These are phyloP conservation scores for Neonothopanus nambi DNA, from an alignment of 1,284 basidiomycete species.

Conservation along the genomic window DNA sequence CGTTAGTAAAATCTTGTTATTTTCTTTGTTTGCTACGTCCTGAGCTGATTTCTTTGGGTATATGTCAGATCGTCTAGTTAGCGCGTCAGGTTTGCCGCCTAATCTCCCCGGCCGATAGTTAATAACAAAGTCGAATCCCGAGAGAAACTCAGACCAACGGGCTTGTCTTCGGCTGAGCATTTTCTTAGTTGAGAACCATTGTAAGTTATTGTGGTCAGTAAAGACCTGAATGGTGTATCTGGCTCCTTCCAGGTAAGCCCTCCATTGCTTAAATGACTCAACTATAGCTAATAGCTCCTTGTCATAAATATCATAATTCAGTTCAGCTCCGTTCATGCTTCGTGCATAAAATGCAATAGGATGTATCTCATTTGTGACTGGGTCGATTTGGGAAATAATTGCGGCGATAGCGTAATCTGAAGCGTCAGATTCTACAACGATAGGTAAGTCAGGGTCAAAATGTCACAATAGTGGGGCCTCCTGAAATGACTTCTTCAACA, in stretches of 20 bases:
- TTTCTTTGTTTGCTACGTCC: background rate
- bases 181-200: too few species aligned
- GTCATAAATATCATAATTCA: conserved; percentile 14
- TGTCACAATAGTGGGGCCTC: conserved; percentile 22
- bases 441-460: conserved; percentile 20
- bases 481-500: conserved; percentile 24
- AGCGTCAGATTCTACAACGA: conserved; percentile 30
- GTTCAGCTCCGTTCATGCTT: conserved; percentile 1
- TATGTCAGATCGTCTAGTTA: too few species aligned
- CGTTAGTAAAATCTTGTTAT: background rate
- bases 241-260: conserved; percentile 29
- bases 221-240: conserved; percentile 20
- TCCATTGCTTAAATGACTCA: conserved; percentile 23
- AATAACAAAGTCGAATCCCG: too few species aligned
- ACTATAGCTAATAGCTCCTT: conserved; percentile 13
- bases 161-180: too few species aligned
- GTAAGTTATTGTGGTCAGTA: too few species aligned
- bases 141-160: too few species aligned
- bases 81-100: too few species aligned
- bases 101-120: too few species aligned
- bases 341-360: conserved; percentile 31
- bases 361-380: conserved; percentile 26
- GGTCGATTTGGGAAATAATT: conserved; percentile 27
- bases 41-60: conserved; percentile 1
- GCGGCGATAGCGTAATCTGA: conserved; percentile 30